These are phyloP conservation scores for Beauveria brongniartii DNA, from an alignment of 2,329 filamentous ascomycete species.

Conservation along the genomic window DNA sequence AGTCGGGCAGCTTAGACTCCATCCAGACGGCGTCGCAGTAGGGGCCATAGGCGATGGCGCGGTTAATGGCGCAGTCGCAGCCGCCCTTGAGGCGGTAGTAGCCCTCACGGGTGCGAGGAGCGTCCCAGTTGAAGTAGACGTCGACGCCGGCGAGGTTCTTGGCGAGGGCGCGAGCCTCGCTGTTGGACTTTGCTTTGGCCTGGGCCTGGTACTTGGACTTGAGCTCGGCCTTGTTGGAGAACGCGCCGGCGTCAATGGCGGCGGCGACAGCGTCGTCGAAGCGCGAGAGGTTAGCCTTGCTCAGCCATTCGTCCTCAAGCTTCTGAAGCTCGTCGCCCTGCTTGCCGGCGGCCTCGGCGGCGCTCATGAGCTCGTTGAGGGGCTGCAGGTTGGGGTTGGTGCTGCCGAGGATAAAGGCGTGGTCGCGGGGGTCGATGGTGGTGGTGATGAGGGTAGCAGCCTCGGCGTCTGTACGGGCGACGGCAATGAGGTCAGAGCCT, in stretches of 20 bases:
- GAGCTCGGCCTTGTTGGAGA: conserved; percentile 60
- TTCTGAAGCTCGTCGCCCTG: conserved; percentile 71
- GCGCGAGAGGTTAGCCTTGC: conserved; percentile 71
- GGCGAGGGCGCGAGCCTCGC: conserved; percentile 73
- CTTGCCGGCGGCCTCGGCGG: conserved; percentile 77
- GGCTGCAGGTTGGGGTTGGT: conserved; percentile 82
- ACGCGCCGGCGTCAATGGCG: conserved; percentile 62
- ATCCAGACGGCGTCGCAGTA: conserved; percentile 98
- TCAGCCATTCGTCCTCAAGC: conserved; percentile 84
- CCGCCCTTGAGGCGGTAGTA: conserved; percentile 92
- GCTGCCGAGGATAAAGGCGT: conserved; percentile 81
- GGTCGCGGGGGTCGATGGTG: conserved; percentile 92
- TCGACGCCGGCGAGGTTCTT: conserved; percentile 69
- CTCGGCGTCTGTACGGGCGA: conserved; percentile 95
- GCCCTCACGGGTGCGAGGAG: conserved; percentile 85
- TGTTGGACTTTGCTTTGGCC: conserved; percentile 76
- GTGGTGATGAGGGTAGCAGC: conserved; percentile 95
- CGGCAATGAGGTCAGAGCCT: conserved; percentile 77
- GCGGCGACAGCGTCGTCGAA: conserved; percentile 87
- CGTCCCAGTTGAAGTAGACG: conserved; percentile 90
- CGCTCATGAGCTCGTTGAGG: conserved; percentile 83
- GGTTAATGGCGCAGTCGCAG: conserved; percentile 83
- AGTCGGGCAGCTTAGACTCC: conserved; percentile 97
- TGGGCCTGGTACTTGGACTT: conserved; percentile 58
- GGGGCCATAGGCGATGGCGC: conserved; percentile 83